phyloP scores from a whole-genome alignment of 2,329 filamentous ascomycete genomes.

The Penicillium palitans region DNA sequence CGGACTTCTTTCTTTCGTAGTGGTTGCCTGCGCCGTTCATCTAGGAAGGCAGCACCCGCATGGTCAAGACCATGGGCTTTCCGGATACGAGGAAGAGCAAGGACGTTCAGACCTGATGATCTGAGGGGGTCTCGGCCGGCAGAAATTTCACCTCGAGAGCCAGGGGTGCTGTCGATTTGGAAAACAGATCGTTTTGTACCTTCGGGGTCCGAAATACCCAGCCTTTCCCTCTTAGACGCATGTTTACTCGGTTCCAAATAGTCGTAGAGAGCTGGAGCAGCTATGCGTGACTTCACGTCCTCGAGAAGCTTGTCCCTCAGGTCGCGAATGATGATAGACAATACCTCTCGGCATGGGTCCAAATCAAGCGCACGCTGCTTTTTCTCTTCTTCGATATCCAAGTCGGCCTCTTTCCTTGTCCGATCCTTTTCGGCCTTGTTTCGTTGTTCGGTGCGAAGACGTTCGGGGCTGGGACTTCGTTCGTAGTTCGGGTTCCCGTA shows the following conservation, averaged over 20 bases:
- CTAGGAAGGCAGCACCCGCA: slow-evolving; percentile 64
- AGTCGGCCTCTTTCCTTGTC: slow-evolving; percentile 70
- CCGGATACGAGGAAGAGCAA: slow-evolving; percentile 71
- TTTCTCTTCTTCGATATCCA: slow-evolving; percentile 87
- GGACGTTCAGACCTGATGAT: slow-evolving; percentile 54
- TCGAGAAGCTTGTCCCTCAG: slow-evolving; percentile 82
- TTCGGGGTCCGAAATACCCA: slow-evolving; percentile 72
- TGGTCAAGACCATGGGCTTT: slow-evolving; percentile 62
- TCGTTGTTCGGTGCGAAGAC: slow-evolving; percentile 49
- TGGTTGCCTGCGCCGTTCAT: slow-evolving; percentile 63
- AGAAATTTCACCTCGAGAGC: slow-evolving; percentile 45
- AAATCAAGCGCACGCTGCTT: slow-evolving; percentile 81
- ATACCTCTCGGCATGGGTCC: slow-evolving; percentile 83
- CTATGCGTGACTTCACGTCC: slow-evolving; percentile 85
- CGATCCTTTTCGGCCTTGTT: slow-evolving; percentile 67
- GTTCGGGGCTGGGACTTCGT: slow-evolving; percentile 48
- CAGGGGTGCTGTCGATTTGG: slow-evolving; percentile 65
- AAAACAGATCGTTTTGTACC: slow-evolving; percentile 58
- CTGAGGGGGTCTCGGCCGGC: slow-evolving; percentile 42
- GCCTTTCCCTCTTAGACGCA: slow-evolving; percentile 71
- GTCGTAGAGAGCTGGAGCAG: slow-evolving; percentile 74
- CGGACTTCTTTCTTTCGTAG: slow-evolving; percentile 65
- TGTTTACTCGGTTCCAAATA: slow-evolving; percentile 83
- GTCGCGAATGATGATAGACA: slow-evolving; percentile 75
- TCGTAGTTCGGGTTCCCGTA: slow-evolving; percentile 66